phyloP scores from a whole-genome alignment of 78 protist genomes.

The Thecamonas trahens region DNA sequence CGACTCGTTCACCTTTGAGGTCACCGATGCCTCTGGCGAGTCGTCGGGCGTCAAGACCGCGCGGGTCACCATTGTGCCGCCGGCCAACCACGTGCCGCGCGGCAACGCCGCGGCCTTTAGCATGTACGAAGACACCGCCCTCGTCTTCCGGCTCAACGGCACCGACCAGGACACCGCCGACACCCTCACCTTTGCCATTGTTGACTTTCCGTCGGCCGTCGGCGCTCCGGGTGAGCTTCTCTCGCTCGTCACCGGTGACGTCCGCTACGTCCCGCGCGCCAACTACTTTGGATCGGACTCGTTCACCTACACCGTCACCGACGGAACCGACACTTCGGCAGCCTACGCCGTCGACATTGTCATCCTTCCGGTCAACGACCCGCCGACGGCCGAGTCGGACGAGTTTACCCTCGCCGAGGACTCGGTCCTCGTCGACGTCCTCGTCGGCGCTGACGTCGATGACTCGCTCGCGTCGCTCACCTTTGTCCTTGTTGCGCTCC shows the following conservation, averaged over 20 bases:
- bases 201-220: too few relatives aligned
- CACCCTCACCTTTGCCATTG: too few relatives aligned
- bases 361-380: not conserved
- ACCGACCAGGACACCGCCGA: too few relatives aligned
- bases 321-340: not conserved
- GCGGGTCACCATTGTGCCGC: not conserved
- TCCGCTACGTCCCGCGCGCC: not conserved
- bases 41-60: too few relatives aligned
- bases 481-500: not conserved
- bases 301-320: not conserved
- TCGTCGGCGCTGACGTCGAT: too few relatives aligned
- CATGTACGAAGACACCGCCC: too few relatives aligned
- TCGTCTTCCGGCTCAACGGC: too few relatives aligned
- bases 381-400: not conserved
- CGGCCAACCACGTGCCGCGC: conserved; percentile 1
- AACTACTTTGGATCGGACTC: not conserved
- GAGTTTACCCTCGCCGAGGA: not conserved
- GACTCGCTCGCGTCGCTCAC: not conserved
- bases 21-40: too few relatives aligned
- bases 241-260: not conserved
- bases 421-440: not conserved
- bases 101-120: not conserved
- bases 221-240: too few relatives aligned
- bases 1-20: too few relatives aligned
- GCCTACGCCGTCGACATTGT: not conserved